Conservation (phyloP, 306 rosid species). For the Coriaria nepalensis region DNA sequence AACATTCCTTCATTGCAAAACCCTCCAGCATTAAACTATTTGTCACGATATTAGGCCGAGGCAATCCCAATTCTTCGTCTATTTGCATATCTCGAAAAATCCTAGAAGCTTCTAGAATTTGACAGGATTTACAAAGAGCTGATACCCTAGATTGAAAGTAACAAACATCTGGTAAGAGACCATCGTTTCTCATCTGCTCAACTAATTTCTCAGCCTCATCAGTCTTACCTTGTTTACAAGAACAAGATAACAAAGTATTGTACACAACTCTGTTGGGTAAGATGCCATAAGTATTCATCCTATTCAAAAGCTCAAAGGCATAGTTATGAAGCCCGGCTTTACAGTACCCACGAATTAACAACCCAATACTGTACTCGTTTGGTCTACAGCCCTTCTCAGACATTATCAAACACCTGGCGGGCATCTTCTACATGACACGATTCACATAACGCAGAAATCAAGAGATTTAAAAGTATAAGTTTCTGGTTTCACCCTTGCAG, state of each 20-base stretch:
- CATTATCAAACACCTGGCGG: conserved; percentile 65
- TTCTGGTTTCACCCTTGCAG: conserved; percentile 41
- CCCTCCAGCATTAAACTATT: conserved; percentile 64
- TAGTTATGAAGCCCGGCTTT: conserved; percentile 26
- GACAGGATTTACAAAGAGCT: conserved; percentile 59
- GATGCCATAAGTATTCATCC: conserved; percentile 13
- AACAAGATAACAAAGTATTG: conserved; percentile 70
- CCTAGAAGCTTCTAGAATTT: conserved; percentile 74
- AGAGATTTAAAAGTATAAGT: conserved; percentile 72
- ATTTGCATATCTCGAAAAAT: conserved; percentile 82
- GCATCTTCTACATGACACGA: conserved; percentile 45
- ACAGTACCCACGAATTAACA: conserved; percentile 78
- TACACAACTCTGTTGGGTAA: conserved; percentile 43
- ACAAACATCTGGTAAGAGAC: conserved; percentile 54
- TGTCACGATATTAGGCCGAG: conserved; percentile 57
- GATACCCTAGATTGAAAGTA: conserved; percentile 87
- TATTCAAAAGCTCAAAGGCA: conserved; percentile 44
- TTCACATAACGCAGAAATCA: conserved; percentile 42
- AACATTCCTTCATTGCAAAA: conserved; percentile 67
- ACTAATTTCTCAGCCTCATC: conserved; percentile 73
- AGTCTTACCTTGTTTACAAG: conserved; percentile 43
- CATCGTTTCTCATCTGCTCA: conserved; percentile 56
- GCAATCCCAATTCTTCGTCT: conserved; percentile 65
- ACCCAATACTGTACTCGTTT: conserved; percentile 54
- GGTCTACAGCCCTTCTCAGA: conserved; percentile 58